A percentile compares a stretch with the other conserved stretches of the same genome.
Conservation (phyloP, 2,329 filamentous ascomycete genomes). For the Cylindrodendrum hubeiense region DNA sequence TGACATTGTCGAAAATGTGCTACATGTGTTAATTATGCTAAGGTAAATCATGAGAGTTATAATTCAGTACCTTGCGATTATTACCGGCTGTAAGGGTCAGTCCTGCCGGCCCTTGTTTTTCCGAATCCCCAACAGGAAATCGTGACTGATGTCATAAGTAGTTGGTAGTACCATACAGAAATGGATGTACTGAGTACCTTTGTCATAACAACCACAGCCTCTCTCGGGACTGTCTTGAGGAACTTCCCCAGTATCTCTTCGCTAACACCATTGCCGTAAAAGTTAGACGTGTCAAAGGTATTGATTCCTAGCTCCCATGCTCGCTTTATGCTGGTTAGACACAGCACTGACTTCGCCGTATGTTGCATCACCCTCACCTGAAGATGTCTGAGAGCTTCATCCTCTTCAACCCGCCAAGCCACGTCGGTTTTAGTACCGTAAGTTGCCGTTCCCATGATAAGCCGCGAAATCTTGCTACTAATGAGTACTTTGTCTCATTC, state of each 20-base stretch:
- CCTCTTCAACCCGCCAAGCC: conserved; percentile 6
- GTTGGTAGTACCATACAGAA: not conserved
- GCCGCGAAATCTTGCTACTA: conserved; percentile 1
- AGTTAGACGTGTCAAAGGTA: conserved; percentile 10
- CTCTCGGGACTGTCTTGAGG: conserved; percentile 6
- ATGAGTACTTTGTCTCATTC: too few species aligned
- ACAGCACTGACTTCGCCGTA: too few species aligned
- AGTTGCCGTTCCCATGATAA: conserved; percentile 7
- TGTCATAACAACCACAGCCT: conserved; percentile 9
- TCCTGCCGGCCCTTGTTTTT: conserved; percentile 2
- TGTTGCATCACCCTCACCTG: not conserved
- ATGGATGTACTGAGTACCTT: not conserved
- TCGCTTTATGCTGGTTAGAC: not conserved
- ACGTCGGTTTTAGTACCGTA: conserved; percentile 6
- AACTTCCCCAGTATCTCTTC: conserved; percentile 11
- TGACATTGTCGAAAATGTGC: conserved; percentile 72
- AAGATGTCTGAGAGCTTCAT: conserved; percentile 7
- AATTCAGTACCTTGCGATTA: conserved; percentile 3
- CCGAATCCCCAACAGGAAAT: conserved; percentile 8
- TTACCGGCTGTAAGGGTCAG: conserved; percentile 3
- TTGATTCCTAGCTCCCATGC: conserved; percentile 11
- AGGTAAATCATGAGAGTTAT: not conserved
- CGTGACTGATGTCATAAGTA: not conserved
- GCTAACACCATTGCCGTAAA: conserved; percentile 7
- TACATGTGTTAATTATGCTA: not conserved